Conservation (phyloP, 2,329 filamentous ascomycete genomes). For the Aspergillus terreus region DNA sequence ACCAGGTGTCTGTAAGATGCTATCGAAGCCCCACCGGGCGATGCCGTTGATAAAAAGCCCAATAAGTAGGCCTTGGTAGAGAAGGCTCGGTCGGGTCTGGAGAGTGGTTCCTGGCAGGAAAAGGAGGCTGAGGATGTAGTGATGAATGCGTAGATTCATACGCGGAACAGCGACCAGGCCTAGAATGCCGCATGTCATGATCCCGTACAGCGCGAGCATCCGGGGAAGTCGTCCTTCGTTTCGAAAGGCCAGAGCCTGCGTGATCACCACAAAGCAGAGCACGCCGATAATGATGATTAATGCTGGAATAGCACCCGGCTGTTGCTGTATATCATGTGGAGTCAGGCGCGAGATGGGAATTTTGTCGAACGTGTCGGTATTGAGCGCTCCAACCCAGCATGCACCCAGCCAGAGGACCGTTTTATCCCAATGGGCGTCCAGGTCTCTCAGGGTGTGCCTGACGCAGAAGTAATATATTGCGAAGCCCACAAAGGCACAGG, state of each 20-base stretch:
- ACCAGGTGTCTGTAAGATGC: conserved; percentile 55
- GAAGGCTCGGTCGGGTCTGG: conserved; percentile 55
- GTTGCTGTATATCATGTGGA: conserved; percentile 57
- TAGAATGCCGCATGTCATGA: conserved; percentile 43
- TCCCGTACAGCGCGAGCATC: conserved; percentile 42
- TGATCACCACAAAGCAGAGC: conserved; percentile 51
- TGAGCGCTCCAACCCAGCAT: conserved; percentile 59
- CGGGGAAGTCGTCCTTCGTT: conserved; percentile 54
- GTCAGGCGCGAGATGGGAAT: conserved; percentile 61
- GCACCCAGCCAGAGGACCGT: conserved; percentile 59
- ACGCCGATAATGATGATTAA: conserved; percentile 51
- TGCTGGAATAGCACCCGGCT: conserved; percentile 57
- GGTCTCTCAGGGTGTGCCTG: conserved; percentile 44
- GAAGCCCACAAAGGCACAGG: conserved; percentile 56
- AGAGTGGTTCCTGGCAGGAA: conserved; percentile 57
- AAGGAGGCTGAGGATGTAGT: conserved; percentile 59
- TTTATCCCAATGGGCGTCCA: conserved; percentile 58
- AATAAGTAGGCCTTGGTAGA: conserved; percentile 60
- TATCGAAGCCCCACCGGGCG: conserved; percentile 61
- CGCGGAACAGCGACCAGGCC: conserved; percentile 52
- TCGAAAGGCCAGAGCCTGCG: conserved; percentile 55
- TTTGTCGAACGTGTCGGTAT: conserved; percentile 62
- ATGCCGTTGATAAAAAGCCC: conserved; percentile 62
- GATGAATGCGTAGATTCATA: conserved; percentile 60
- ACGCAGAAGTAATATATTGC: conserved; percentile 56